Percentiles rank a stretch among this genome's conserved stretches.
Evolutionary conservation across 176 grass and related monocot genomes (phyloP).

Genomic region (Phoenix roebelenii): DNA sequence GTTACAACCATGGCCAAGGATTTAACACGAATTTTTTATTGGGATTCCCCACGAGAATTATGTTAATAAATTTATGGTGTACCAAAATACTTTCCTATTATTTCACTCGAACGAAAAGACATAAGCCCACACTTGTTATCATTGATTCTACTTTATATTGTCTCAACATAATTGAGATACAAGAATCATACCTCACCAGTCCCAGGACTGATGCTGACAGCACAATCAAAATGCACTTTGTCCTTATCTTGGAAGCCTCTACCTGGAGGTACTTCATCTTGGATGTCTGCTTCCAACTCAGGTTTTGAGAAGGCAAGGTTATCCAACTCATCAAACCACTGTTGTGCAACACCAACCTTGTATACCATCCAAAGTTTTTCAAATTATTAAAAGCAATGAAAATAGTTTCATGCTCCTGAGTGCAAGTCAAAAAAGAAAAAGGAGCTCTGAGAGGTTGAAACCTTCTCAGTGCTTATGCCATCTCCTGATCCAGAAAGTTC

Average conservation of each 20-base stretch:
- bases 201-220: slow-evolving; percentile 68
- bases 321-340: slow-evolving; percentile 91
- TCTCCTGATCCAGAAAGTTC: slow-evolving; percentile 37
- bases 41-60: too few relatives aligned
- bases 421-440: slow-evolving; percentile 9
- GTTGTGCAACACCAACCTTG: slow-evolving; percentile 80
- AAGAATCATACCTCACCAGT: slow-evolving; percentile 53
- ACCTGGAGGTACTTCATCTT: slow-evolving; percentile 21
- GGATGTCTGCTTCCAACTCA: slow-evolving; percentile 23
- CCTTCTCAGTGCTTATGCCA: slow-evolving; percentile 38
- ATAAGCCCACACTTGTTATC: too few relatives aligned
- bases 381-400: too few relatives aligned
- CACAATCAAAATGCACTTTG: slow-evolving; percentile 45
- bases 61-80: too few relatives aligned
- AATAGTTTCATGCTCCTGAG: too few relatives aligned
- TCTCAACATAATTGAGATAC: too few relatives aligned
- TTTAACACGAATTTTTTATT: too few relatives aligned
- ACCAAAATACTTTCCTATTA: background rate
- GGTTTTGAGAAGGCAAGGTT: slow-evolving; percentile 70
- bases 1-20: too few relatives aligned
- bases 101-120: background rate
- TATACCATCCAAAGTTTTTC: background rate
- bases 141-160: too few relatives aligned
- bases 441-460: slow-evolving; percentile 4
- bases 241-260: slow-evolving; percentile 38